Base-by-base conservation (phyloP, 2,329 filamentous ascomycete species). In the Cadophora malorum region DNA sequence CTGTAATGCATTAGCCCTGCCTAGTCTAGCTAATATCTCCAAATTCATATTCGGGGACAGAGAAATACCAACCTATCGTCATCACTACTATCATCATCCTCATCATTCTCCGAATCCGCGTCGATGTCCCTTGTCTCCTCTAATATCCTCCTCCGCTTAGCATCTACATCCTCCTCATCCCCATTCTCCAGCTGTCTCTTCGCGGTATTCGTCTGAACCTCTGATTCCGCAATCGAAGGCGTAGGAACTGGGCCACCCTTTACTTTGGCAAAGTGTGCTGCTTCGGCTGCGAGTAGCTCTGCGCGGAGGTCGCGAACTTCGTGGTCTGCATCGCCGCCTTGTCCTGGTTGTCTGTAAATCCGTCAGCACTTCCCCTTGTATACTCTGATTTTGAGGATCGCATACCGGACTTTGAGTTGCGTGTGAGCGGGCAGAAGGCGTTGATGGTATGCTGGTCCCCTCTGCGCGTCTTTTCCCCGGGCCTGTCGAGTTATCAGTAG, bases 381-480 rank as follows among this genome's bases (percentile, higher is more conserved):
- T 12, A 23, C 8, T 55, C 14, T 47, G 6, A 9, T 47, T 14
- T 7, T 10, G 16, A 16, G 21, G 33, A 19, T 21, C 7, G 67
- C 83, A 58, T 86, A 90, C 83, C 93, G 88, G 78, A 90, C 91
- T 82, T 99, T 99, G 78, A 99, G 90, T 72, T 93, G 90, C 14
- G 93, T 98, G 80, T 99, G 91, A 38, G 96, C 96, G 41, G 96
- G 95, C 16, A 97, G 90, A 19, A 98, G 91, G 75, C 96, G 91
- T 81, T 98, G 95, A 79, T 99, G 96, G 83, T 97, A 98, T 75
- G 94, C 95, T 61, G 93, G 92, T 59, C 96, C 96, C 76, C 94
- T 91, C 69, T 94, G 91, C 76, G 94, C 93, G 81, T 99, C 96
- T 85, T 97, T 97, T 79, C 96, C 96, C 78, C 91, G 89, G 52